phyloP scores from a whole-genome alignment of 2,329 filamentous ascomycete genomes.

The Fusarium sp. region DNA sequence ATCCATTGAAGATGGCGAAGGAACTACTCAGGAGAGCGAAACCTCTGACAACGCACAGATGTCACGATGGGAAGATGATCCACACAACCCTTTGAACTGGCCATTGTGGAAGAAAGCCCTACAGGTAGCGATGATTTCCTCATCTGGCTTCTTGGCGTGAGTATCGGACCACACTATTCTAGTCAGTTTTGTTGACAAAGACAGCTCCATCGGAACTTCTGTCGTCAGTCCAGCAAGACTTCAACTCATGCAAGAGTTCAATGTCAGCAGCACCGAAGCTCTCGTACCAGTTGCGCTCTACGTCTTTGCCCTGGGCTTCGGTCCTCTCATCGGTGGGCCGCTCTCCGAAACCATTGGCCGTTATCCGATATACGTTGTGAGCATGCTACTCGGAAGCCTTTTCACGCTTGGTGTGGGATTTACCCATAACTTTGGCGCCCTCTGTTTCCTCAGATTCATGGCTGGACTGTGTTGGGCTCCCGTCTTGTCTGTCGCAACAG shows the following conservation, averaged over 20 bases:
- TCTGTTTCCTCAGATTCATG: slow-evolving; percentile 68
- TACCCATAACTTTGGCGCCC: slow-evolving; percentile 59
- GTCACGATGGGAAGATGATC: not conserved
- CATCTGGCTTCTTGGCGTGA: not conserved
- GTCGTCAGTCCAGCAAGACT: slow-evolving; percentile 33
- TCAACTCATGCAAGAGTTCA: slow-evolving; percentile 64
- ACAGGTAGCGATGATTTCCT: not conserved
- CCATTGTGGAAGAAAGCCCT: not conserved
- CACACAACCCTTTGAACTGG: not conserved
- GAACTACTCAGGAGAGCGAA: not conserved
- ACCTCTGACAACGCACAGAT: not conserved
- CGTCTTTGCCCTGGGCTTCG: slow-evolving; percentile 70
- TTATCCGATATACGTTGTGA: slow-evolving; percentile 61
- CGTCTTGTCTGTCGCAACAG: slow-evolving; percentile 61
- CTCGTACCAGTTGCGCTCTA: slow-evolving; percentile 70
- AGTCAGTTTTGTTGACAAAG: not conserved
- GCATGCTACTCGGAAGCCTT: slow-evolving; percentile 60
- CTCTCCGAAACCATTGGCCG: slow-evolving; percentile 70
- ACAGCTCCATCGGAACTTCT: slow-evolving; percentile 26
- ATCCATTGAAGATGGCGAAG: not conserved
- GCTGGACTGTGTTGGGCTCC: slow-evolving; percentile 64
- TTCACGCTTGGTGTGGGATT: slow-evolving; percentile 69
- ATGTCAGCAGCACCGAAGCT: slow-evolving; percentile 65
- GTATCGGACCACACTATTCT: not conserved
- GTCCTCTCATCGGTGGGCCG: slow-evolving; percentile 69